Evolutionary conservation across 352 stramenopile genomes (phyloP), one percentile per base, ranked within the genome.

Genomic region (Globisporangium heterothallicum): DNA sequence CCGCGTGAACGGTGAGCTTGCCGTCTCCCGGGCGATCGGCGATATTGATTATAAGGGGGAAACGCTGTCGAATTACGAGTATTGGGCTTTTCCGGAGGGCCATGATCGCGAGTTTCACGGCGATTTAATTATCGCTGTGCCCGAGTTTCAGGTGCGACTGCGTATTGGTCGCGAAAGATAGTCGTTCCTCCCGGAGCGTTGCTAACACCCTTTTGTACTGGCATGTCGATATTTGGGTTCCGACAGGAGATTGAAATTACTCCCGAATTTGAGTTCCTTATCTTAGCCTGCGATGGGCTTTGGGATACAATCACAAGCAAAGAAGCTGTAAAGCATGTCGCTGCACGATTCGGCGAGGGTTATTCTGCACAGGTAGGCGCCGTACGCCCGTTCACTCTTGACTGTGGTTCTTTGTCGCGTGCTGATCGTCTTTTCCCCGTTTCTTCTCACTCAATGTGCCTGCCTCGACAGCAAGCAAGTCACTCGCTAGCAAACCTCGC

Each of bases 281-380:
- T 97, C 46, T 70, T 97, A 4, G 90, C 88, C 2, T 97, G 90
- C 59, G 90, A 97, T 58, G 90, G 90, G 1, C 68, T 97, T 24
- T 97, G 88, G 87, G 90, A 97, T 60, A 94, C 86, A 12, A 93
- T 97, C 55, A 95, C 72, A 42, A 97, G 86, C 68, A 90, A 97
- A 58, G 88, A 97, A 42, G 90, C 94, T 5, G 85, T 96, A 6
- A 79, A 84, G 45, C 81, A 92, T 49, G 82, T 96, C 8, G 66
- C 68, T 9, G 75, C 86, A 40, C 78, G 81, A 42, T 29, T 95
- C 52, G 65, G 63, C 12, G 73, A 88, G 69, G 75, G 80, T 6
- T 86, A 79, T 48, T 82, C 78, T 10, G 78, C 77, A 8, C 75
- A 81, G 66, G 76, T 85, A 67, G 10, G 26, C 2, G n/a, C n/a